Percentiles rank a stretch among this genome's conserved stretches.
phyloP scores from a whole-genome alignment of 2,329 filamentous ascomycete species.

The Cercospora sojina region DNA sequence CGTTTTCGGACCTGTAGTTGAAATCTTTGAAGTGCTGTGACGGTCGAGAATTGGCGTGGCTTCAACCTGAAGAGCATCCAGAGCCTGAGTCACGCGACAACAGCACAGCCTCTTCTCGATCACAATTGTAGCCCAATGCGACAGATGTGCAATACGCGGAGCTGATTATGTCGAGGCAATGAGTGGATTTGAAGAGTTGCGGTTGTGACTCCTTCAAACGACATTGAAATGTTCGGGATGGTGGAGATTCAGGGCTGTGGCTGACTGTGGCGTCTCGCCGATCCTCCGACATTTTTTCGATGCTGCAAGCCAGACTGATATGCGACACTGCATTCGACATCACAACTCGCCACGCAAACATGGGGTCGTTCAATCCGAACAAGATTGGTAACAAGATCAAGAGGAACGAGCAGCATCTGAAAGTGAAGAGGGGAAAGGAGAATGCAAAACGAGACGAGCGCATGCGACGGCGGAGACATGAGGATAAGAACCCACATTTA shows the following conservation, averaged over 20 bases:
- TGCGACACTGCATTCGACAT: not conserved
- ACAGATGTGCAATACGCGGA: not conserved
- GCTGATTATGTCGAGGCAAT: not conserved
- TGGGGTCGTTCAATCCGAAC: conserved; percentile 34
- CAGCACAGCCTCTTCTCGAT: not conserved
- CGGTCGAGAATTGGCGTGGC: conserved; percentile 22
- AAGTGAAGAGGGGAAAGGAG: conserved; percentile 74
- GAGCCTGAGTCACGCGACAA: conserved; percentile 4
- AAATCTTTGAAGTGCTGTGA: conserved; percentile 25
- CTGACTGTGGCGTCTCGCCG: conserved; percentile 9
- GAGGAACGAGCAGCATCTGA: conserved; percentile 73
- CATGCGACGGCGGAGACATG: conserved; percentile 77
- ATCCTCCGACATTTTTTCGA: conserved; percentile 11
- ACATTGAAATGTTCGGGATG: conserved; percentile 3
- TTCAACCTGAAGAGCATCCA: conserved; percentile 4
- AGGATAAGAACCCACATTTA: conserved; percentile 76
- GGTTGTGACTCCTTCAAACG: conserved; percentile 4
- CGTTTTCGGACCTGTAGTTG: conserved; percentile 33
- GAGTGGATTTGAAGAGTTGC: not conserved
- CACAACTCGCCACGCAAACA: conserved; percentile 16
- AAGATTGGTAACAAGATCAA: conserved; percentile 61
- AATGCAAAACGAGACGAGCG: conserved; percentile 73
- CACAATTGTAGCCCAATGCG: not conserved
- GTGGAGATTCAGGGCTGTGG: conserved; percentile 10
- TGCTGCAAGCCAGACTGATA: not conserved